Conservation (phyloP, 495 filamentous ascomycete genomes). For the Extremus antarcticus region DNA sequence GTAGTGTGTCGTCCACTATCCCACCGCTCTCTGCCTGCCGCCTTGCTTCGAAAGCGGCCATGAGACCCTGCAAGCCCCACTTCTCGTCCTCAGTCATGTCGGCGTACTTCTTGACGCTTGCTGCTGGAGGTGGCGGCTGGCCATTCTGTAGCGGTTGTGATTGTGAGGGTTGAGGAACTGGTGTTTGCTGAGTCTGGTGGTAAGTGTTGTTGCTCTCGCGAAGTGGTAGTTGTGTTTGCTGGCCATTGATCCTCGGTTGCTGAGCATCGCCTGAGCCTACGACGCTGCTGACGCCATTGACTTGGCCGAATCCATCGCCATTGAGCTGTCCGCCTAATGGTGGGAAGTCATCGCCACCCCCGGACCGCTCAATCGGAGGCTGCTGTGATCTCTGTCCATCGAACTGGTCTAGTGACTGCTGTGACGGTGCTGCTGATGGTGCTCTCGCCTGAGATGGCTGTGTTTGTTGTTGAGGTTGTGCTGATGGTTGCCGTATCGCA, state of each 20-base stretch:
- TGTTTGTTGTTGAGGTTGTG: constrained; percentile 7
- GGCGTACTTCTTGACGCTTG: constrained; percentile 42
- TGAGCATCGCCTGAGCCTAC: constrained; percentile 6
- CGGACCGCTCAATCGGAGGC: neutral
- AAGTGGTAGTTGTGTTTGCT: constrained; percentile 10
- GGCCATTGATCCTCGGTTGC: constrained; percentile 3
- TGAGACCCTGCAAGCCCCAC: constrained; percentile 69
- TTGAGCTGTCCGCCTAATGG: constrained; percentile 61
- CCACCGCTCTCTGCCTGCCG: constrained; percentile 6
- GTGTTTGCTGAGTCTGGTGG: constrained; percentile 1
- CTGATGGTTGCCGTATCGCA: constrained; percentile 7
- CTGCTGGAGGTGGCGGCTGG: constrained; percentile 12
- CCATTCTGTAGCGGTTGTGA: neutral
- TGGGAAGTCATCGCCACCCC: constrained; percentile 62
- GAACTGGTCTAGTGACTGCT: constrained; percentile 14
- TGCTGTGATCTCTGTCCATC: constrained; percentile 11
- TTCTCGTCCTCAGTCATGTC: constrained; percentile 72
- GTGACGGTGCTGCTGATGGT: constrained; percentile 16
- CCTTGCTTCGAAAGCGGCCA: constrained; percentile 33
- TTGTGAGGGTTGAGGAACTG: constrained; percentile 14
- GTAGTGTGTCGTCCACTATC: constrained; percentile 11
- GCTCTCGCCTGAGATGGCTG: constrained; percentile 9
- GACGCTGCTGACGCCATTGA: constrained; percentile 55
- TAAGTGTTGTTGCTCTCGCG: constrained; percentile 3
- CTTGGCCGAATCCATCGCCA: constrained; percentile 52